A percentile compares a stretch with the other conserved stretches of the same genome.
These are phyloP conservation scores for Pneumocystis oryctolagi DNA, from an alignment of 1,139 yeast species.

Conservation along the genomic window DNA sequence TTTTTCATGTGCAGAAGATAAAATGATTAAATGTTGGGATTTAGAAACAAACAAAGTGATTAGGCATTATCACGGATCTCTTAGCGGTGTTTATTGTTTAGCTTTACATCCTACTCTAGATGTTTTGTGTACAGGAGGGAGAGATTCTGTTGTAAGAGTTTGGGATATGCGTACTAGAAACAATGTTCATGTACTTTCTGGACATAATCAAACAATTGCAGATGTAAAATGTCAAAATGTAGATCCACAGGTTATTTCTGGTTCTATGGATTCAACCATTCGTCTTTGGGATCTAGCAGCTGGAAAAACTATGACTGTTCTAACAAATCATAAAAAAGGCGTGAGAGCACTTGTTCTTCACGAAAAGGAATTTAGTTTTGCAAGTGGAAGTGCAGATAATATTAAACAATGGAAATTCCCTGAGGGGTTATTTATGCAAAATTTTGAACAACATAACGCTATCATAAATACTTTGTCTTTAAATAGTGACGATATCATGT, in stretches of 20 bases:
- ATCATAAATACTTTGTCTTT: constrained; percentile 57
- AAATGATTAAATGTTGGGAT: constrained; percentile 94
- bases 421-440: constrained; percentile 52
- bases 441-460: constrained; percentile 32
- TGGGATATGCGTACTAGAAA: constrained; percentile 86
- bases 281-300: constrained; percentile 76
- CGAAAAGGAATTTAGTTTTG: constrained; percentile 60
- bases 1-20: constrained; percentile 88
- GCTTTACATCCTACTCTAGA: constrained; percentile 80
- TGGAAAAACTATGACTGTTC: constrained; percentile 41
- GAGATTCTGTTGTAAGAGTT: constrained; percentile 72
- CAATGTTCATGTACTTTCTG: constrained; percentile 62
- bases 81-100: constrained; percentile 73
- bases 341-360: constrained; percentile 60
- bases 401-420: constrained; percentile 77
- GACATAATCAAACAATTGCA: constrained; percentile 67
- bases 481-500: constrained; percentile 53
- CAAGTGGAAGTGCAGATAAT: constrained; percentile 67
- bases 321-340: constrained; percentile 76
- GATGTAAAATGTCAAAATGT: constrained; percentile 50
- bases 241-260: constrained; percentile 75
- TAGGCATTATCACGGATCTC: constrained; percentile 85
- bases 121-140: constrained; percentile 73
- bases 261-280: constrained; percentile 74
- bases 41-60: constrained; percentile 69